Base-by-base conservation (phyloP, 2,329 filamentous ascomycete species). In the Colletotrichum salicis region DNA sequence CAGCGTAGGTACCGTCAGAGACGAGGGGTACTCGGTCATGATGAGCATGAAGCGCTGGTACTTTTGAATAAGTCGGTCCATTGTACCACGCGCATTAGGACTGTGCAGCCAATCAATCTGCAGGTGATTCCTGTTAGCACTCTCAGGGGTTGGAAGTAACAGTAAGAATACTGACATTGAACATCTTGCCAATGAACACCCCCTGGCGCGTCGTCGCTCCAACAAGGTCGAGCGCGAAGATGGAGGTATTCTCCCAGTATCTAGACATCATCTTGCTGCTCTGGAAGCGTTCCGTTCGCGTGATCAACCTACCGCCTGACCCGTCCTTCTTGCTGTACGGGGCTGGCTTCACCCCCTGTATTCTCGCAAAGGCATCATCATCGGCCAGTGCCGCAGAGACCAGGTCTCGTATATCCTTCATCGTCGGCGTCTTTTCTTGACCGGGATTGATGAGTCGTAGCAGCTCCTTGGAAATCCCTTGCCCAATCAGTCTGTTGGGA, bases 31-130 rank as follows among this genome's bases (percentile, higher is more conserved):
- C 0, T 77, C 72, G 1, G 80, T 79, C 79, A 94, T 91, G 74
- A 94, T 86, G 0, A 75, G 61, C 19, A 93, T 82, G 80, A 94
- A 95, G 4, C 91, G 87, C 3, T 81, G 59, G 76, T 94, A 94
- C 78, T 93, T 95, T 2, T 77, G 77, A 4, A 94, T 82, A 1
- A 94, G 84, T 0, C 93, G 87, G 0, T 78, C 74, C 88, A 93
- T 93, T 0, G 92, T 95, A 0, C 86, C 82, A 3, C 80, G 81
- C 0, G 91, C 86, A 0, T 90, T 84, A 0, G 93, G 93, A 31
- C 91, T 93, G 79, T 94, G 93, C 1, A 95, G 83, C 93, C 93
- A 96, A 80, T 94, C 92, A 58, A 95, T 89, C 74, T 82, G 72
- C 4, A 11, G 4, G 19, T 19, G 19, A 7, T 0, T 59, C 19